Percentiles rank a stretch among this genome's conserved stretches.
Conservation (phyloP, 257 asterid species). For the Salvia hispanica region DNA sequence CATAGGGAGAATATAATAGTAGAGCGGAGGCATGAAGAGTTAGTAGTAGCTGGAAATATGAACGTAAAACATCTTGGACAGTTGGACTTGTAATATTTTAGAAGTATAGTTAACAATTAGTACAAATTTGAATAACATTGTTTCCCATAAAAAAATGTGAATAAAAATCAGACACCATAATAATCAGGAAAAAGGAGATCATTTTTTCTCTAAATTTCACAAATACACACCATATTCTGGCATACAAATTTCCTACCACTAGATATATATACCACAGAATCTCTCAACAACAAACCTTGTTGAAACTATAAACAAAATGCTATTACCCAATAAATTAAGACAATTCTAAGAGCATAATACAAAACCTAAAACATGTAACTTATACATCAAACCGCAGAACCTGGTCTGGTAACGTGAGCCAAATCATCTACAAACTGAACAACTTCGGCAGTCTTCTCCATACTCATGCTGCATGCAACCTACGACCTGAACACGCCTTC, state of each 20-base stretch:
- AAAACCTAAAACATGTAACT: slow-evolving; percentile 13
- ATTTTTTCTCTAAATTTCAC: background rate
- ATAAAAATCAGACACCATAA: too few species aligned
- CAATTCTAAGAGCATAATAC: slow-evolving; percentile 6
- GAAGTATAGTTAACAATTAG: too few species aligned
- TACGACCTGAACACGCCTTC: slow-evolving; percentile 61
- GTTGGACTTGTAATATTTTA: too few species aligned
- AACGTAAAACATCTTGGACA: too few species aligned
- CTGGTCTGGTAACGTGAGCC: slow-evolving; percentile 57
- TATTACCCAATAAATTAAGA: background rate
- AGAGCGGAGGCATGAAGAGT: too few species aligned
- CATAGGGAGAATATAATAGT: too few species aligned
- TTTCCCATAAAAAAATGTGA: too few species aligned
- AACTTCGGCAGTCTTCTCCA: slow-evolving; percentile 60
- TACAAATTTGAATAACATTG: too few species aligned
- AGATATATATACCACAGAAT: too few species aligned
- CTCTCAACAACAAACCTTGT: too few species aligned
- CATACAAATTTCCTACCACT: slow-evolving; percentile 7
- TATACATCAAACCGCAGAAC: slow-evolving; percentile 34
- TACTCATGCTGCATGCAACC: slow-evolving; percentile 66
- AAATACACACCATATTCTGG: slow-evolving; percentile 28
- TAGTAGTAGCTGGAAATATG: too few species aligned
- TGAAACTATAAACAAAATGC: background rate
- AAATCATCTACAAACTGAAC: slow-evolving; percentile 73
- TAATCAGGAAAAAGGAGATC: too few species aligned